Evolutionary conservation across 805 yeast species (phyloP), one percentile per base, ranked within the genome.

Genomic region (Priceomyces melissophilus): DNA sequence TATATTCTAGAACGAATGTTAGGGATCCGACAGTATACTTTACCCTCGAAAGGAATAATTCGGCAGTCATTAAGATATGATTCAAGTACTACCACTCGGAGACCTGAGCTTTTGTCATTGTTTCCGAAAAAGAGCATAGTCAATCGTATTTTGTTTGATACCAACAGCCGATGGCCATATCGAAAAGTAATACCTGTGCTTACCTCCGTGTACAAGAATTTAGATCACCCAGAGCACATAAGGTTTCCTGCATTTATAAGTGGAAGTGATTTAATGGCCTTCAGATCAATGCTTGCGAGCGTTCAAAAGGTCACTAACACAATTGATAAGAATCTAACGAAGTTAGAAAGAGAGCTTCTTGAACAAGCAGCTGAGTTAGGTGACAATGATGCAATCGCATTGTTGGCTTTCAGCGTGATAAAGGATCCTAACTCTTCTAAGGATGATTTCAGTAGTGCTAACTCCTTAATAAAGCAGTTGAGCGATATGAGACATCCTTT

Each of bases 341-440:
- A 66, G 10, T 63, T 87, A 28, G 96, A 89, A 55, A 78, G 81
- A 47, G 81, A 78, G 47, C 59, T 90, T 14, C 74, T 89, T n/a
- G 95, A 88, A 44, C 75, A 74, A 38, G 87, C 96, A 10, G 96
- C 96, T 0, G 95, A 86, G 52, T 53, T 79, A 53, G 96, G 96
- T 0, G 79, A 84, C 52, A 76, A 80, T 47, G 87, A 88, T 59
- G 96, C 96, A 0, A 77, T 89, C 15, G 70, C 91, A 1, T 66
- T 86, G 10, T 58, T 90, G 14, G 79, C 91, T 3, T 87, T 82
- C 48, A 80, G 82, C 37, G 79, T 86, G 1, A 60, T 86, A 23
- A 47, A 47, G 32, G 62, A 67, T 10, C 67, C 63, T 31, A 54
- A 55, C 8, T 43, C 55, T 9, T 29, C 46, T 28, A 55, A 61